A percentile compares a stretch with the other conserved stretches of the same genome.
Conservation (phyloP, 1,139 yeast species). For the Saccharomyces uvarum region DNA sequence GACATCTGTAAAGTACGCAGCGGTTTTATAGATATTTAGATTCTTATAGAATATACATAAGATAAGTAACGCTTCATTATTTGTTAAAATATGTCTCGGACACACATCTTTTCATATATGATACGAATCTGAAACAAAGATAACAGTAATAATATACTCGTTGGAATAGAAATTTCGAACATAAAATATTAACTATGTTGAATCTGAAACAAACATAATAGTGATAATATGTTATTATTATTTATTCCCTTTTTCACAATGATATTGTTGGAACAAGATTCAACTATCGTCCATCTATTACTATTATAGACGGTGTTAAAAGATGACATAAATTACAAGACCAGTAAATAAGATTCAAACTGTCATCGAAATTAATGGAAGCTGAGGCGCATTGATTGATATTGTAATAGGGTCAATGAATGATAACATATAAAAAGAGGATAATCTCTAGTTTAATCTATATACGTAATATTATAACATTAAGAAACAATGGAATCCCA, state of each 20-base stretch:
- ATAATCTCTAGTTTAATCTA: no score
- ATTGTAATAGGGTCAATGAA: no score
- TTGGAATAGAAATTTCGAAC: neutral
- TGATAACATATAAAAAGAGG: no score
- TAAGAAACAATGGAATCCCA: no score
- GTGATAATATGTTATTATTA: neutral
- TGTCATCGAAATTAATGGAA: no score
- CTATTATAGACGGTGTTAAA: no score
- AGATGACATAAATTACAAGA: no score
- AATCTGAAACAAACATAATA: neutral
- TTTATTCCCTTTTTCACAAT: neutral
- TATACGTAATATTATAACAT: no score
- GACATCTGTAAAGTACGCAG: neutral
- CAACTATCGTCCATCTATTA: no score
- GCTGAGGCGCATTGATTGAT: no score
- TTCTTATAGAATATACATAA: neutral
- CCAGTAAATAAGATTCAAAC: no score
- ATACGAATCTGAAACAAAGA: neutral
- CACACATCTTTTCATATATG: neutral
- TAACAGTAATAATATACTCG: neutral
- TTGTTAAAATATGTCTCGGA: neutral
- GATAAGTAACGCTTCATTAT: neutral
- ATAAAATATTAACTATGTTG: neutral
- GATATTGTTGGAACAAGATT: no score
- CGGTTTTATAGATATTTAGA: neutral